These are phyloP conservation scores for Trichoderma sp. DNA, from an alignment of 2,329 filamentous ascomycete genomes.

Conservation along the genomic window DNA sequence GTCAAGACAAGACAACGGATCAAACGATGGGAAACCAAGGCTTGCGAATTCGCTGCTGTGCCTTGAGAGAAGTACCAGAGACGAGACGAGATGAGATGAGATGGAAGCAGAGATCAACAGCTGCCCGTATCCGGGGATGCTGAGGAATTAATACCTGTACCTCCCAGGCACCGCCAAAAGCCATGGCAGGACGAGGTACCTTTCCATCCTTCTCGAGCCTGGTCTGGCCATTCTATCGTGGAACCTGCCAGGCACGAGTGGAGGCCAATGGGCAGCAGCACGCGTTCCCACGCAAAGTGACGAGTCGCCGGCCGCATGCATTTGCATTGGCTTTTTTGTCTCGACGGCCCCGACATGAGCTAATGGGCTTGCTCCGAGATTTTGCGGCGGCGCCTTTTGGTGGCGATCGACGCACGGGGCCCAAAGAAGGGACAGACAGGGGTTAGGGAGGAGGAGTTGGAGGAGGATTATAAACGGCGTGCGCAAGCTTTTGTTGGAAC, in stretches of 20 bases:
- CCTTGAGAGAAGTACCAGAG: not conserved
- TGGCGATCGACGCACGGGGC: constrained; percentile 17
- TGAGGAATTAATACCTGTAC: constrained; percentile 4
- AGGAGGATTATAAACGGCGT: not conserved
- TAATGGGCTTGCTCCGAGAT: constrained; percentile 12
- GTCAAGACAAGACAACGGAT: not conserved
- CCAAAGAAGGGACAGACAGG: not conserved
- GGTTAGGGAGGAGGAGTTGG: not conserved
- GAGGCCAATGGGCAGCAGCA: constrained; percentile 21
- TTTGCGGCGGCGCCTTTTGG: not conserved
- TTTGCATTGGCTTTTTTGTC: not conserved
- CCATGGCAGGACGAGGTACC: not conserved
- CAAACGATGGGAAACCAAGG: not conserved
- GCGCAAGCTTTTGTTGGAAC: not conserved
- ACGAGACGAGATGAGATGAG: not conserved
- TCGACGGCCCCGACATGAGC: constrained; percentile 1
- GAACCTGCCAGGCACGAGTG: constrained; percentile 11
- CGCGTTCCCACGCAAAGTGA: constrained; percentile 8
- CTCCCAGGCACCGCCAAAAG: not conserved
- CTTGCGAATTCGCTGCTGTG: not conserved
- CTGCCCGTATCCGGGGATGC: constrained; percentile 11
- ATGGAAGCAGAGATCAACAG: not conserved
- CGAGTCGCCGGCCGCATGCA: constrained; percentile 13
- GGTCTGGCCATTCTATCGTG: not conserved
- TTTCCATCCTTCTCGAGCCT: not conserved